Conservation (phyloP, 176 grass and related monocot species). For the Typha latifolia region DNA sequence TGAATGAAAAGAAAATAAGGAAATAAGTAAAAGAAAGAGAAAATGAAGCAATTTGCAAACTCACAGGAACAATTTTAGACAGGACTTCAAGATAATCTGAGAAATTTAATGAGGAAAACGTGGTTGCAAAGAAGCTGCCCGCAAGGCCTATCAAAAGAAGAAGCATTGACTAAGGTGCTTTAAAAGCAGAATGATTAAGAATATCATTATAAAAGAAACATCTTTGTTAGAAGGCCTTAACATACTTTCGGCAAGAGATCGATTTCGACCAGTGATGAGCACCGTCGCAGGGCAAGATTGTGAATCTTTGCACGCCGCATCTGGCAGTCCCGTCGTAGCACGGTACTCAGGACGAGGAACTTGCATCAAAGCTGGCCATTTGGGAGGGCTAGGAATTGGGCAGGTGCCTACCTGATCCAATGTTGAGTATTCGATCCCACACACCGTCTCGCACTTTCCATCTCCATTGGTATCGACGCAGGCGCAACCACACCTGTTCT, state of each 20-base stretch:
- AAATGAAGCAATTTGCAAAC: constrained; percentile 13
- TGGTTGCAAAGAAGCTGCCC: constrained; percentile 38
- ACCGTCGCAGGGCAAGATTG: constrained; percentile 48
- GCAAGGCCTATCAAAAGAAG: constrained; percentile 39
- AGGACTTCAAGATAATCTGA: constrained; percentile 45
- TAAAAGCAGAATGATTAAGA: not conserved
- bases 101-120: constrained; percentile 34
- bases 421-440: constrained; percentile 66
- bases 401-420: constrained; percentile 62
- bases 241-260: constrained; percentile 56
- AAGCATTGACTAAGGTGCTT: not conserved
- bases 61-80: constrained; percentile 48
- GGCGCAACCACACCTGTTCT: constrained; percentile 62
- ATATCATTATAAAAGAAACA: no score
- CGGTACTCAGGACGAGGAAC: constrained; percentile 43
- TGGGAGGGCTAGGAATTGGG: constrained; percentile 40
- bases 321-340: constrained; percentile 33
- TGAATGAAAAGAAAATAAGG: not conserved
- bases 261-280: constrained; percentile 64
- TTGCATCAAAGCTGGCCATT: constrained; percentile 69
- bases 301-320: constrained; percentile 31
- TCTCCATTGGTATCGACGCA: constrained; percentile 32
- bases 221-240: not conserved
- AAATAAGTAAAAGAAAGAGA: not conserved
- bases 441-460: constrained; percentile 39